Evolutionary conservation across 495 filamentous ascomycete species (phyloP), one percentile per base, ranked within the genome.

Genomic region (Penicillium pulvis): DNA sequence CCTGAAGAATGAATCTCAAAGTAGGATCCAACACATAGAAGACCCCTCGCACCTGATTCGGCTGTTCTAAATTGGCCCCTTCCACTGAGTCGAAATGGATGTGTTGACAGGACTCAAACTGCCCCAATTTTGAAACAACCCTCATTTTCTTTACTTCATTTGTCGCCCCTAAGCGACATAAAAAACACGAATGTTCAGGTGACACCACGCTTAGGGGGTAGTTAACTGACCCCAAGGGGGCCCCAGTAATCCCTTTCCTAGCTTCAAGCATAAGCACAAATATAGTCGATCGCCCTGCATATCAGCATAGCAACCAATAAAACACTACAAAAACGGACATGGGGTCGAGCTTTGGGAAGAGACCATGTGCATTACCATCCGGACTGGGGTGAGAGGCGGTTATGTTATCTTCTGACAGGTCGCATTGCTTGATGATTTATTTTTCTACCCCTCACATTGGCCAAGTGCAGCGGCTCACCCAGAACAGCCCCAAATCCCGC

Each of bases 341-440:
- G 49, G 47, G 55, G 50, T 55, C 49, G 26, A 46, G 53, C 39
- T 3, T 3, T 28, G 28, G 28, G 28, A 28, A 28, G 24, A 43
- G 43, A 12, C 51, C 59, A 63, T 59, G 58, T 55, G 55, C 57
- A 57, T 24, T 43, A 17, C 8, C 30, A 49, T 41, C 33, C 45
- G 35, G 35, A 17, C 28, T 33, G 42, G 19, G 23, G 39, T 33
- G 42, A 10, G 23, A 24, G 41, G 16, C 10, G 39, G 39, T 41
- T 41, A 4, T 41, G 14, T 59, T 63, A 60, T 60, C 58, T 64
- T 61, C 63, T 63, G 61, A 67, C 67, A 63, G 51, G 49, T 62
- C 54, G 44, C 53, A 35, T 39, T 55, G 24, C 20, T 24, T 44
- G 41, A 42, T 42, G 4, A 60, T 59, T 64, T 62, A n/a, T 26